Base-by-base conservation (phyloP, 805 yeast genomes). In the Ogataea neopini region DNA sequence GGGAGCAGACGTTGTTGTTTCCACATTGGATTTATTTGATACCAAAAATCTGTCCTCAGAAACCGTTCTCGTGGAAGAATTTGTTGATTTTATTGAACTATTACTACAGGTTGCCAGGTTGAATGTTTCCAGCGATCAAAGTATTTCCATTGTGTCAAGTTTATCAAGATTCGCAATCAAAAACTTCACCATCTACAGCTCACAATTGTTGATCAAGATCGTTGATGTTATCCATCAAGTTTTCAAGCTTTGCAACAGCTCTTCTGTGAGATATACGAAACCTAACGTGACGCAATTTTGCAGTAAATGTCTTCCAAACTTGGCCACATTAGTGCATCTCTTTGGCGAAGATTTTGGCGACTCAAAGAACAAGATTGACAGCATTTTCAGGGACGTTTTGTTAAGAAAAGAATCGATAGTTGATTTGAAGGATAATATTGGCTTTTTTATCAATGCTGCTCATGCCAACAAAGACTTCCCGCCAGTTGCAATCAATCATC, bases 1-100 rank as follows among this genome's bases (percentile, higher is more conserved):
- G 48, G 62, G 73, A 43, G 67, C 72, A 8, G 79, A 76, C 6
- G 56, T 70, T 1, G 44, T 72, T 1, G 37, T 55, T 2, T 50
- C 53, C 18, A 54, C 70, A 0, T 43, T 72, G 18, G 40, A 45
- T 3, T 57, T 45, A 1, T 40, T 61, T 43, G 49, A 52, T 17
- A 37, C 55, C 43, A 36, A 46, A 40, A n/a, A 43, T 20, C 10
- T 70, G 43, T 57, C 58, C 40, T 30, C 26, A 14, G 50, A 67
- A 43, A 40, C 56, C 2, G 44, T 48, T 3, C 45, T 61, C 13
- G 49, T 73, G 3, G 46, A 55, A 15, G 40, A 51, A 2, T 42
- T 63, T 15, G 26, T 53, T 9, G 40, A 43, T 1, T 49, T 55
- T 19, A 28, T 61, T 2, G 47, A 52, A 11, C 26, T 58, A n/a